A percentile compares a stretch with the other conserved stretches of the same genome.
Evolutionary conservation across 1,139 yeast species (phyloP).

Genomic region (Hyphopichia burtonii): DNA sequence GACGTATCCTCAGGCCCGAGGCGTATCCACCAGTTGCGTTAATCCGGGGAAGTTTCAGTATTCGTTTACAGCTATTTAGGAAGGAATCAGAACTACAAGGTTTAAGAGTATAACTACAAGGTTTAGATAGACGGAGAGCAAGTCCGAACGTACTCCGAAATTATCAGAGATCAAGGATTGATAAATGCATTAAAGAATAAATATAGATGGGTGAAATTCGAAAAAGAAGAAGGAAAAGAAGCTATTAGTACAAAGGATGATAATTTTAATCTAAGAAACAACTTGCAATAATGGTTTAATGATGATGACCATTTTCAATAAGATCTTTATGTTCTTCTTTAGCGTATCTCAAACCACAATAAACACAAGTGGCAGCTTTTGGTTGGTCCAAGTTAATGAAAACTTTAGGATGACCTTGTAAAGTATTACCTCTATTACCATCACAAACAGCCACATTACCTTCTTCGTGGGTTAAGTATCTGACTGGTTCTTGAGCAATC

Average conservation of each 20-base stretch:
- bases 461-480: constrained; percentile 51
- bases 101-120: no score
- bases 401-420: constrained; percentile 84
- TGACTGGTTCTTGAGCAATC: constrained; percentile 71
- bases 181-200: constrained; percentile 1
- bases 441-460: constrained; percentile 76
- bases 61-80: no score
- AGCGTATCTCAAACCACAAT: constrained; percentile 73
- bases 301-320: constrained; percentile 25
- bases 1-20: background rate
- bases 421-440: constrained; percentile 68
- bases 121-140: no score
- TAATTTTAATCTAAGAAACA: no score
- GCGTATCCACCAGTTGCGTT: background rate
- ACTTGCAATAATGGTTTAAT: background rate
- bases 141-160: no score
- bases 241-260: background rate
- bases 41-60: background rate
- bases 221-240: background rate
- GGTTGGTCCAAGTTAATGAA: constrained; percentile 80
- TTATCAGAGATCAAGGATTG: no score
- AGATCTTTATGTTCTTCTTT: constrained; percentile 44
- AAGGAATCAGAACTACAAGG: no score
- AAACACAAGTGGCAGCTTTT: constrained; percentile 70
- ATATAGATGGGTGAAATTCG: background rate